Evolutionary conservation across 345 rosid species (phyloP).

Genomic region (Cardamine occulta): DNA sequence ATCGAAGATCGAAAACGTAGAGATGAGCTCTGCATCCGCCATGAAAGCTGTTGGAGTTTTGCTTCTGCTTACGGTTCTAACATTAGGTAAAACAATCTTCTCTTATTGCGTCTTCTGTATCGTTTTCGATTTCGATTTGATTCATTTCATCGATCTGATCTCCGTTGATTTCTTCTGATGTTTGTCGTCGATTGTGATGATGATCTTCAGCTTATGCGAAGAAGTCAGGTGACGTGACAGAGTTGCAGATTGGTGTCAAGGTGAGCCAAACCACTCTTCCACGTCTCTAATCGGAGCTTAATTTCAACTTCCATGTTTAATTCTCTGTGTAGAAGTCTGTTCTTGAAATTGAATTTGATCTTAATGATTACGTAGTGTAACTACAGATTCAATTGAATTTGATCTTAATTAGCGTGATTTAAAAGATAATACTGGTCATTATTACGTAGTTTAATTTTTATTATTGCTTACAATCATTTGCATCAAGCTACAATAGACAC

Average conservation of each 20-base stretch:
- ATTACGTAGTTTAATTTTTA: background rate
- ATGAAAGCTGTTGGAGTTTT: conserved; percentile 45
- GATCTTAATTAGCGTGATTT: background rate
- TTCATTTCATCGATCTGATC: background rate
- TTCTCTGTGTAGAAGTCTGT: conserved; percentile 3
- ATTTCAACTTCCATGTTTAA: background rate
- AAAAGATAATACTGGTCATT: background rate
- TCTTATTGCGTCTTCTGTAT: background rate
- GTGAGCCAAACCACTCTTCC: conserved; percentile 38
- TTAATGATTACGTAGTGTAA: background rate
- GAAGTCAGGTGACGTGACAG: conserved; percentile 75
- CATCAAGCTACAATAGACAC: background rate
- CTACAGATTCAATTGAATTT: background rate
- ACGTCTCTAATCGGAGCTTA: background rate
- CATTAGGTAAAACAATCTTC: conserved; percentile 41
- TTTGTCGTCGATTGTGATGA: conserved; percentile 15
- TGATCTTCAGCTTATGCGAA: conserved; percentile 59
- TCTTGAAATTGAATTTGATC: background rate
- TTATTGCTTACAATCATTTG: background rate
- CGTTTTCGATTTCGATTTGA: background rate
- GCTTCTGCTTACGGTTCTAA: conserved; percentile 40
- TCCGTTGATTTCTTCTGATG: background rate
- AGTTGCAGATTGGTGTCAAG: conserved; percentile 95
- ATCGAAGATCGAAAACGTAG: conserved; percentile 22
- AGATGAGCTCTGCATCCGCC: conserved; percentile 43